Evolutionary conservation across 352 stramenopile genomes (phyloP), one percentile per base, ranked within the genome.

Genomic region (Pythium utonaiense): DNA sequence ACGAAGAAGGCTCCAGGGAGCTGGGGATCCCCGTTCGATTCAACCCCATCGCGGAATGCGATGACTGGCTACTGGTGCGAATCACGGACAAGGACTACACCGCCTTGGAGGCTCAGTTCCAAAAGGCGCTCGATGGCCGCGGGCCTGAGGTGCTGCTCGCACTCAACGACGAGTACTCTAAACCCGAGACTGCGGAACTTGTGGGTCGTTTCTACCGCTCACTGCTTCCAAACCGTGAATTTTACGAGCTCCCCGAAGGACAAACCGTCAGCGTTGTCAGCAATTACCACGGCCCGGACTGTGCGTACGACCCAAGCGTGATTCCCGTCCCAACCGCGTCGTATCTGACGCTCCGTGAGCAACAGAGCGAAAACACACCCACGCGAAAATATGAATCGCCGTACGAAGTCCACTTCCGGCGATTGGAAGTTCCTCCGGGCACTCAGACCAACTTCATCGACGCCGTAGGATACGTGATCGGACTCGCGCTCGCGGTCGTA

Each of bases 121-220:
- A 67, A 7, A 60, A 42, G 14, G 67, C 78, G 22, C 68, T 94
- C 1, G 65, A 75, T 33, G 77, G 83, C 28, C 65, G 66, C 28
- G 81, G 80, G 0, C 57, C 77, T 3, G 78, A 90, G 53, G 71
- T 91, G 17, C 52, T 93, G 19, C 53, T 91, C 24, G 84, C 84
- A 6, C 69, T 94, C n/a, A 94, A 94, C 53, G 84, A 94, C 64
- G 84, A 91, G 65, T 94, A 90, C 74, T 57, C 60, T 0, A 62
- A 69, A 10, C 55, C 74, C 0, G 67, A 80, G 49, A 91, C 80
- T 0, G 80, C 80, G 0, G 64, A 71, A 33, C 53, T 89, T 2
- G 79, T 91, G 19, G 60, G 62, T 22, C 57, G 69, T 16, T 93
- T 93, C 64, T 90, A 89, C 58, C 60, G 67, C 6, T 64, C 74